Evolutionary conservation across 352 stramenopile species (phyloP).

Genomic region (Globisporangium lucens): DNA sequence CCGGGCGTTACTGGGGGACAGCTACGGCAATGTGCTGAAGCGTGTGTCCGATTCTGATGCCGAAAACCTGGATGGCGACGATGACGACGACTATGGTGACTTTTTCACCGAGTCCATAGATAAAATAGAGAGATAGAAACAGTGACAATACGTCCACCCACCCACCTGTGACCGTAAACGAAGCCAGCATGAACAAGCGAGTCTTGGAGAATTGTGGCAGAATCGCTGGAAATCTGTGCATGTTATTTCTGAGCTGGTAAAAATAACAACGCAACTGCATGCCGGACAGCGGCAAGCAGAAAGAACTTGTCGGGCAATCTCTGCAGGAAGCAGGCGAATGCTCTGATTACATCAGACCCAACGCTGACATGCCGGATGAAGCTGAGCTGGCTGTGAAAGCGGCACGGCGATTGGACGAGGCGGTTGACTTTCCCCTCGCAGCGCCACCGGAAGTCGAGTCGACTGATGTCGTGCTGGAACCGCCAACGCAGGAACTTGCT

Average conservation of each 20-base stretch:
- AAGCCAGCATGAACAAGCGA: background rate
- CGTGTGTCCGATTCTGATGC: background rate
- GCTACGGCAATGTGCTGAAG: slow-evolving; percentile 29
- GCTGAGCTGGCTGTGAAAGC: background rate
- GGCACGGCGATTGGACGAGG: background rate
- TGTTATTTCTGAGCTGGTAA: slow-evolving; percentile 10
- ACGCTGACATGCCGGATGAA: slow-evolving; percentile 8
- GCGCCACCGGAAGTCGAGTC: slow-evolving; percentile 11
- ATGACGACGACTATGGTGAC: slow-evolving; percentile 21
- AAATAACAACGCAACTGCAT: slow-evolving; percentile 7
- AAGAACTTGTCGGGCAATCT: slow-evolving; percentile 5
- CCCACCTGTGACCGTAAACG: slow-evolving; percentile 9
- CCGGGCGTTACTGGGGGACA: slow-evolving; percentile 38
- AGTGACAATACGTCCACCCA: slow-evolving; percentile 5
- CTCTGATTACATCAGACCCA: slow-evolving; percentile 9
- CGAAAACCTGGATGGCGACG: slow-evolving; percentile 19
- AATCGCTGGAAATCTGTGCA: background rate
- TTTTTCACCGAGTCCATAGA: slow-evolving; percentile 24
- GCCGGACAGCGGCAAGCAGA: background rate
- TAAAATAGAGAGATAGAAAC: slow-evolving; percentile 27
- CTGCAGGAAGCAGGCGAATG: slow-evolving; percentile 1
- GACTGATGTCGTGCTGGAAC: slow-evolving; percentile 19
- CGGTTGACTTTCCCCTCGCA: no score
- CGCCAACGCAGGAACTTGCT: slow-evolving; percentile 34
- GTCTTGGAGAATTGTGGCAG: background rate